Percentiles rank a stretch among this genome's conserved stretches.
These are phyloP conservation scores for Selaginella tamariscina DNA, from an alignment of 75 land plant species.

Conservation along the genomic window DNA sequence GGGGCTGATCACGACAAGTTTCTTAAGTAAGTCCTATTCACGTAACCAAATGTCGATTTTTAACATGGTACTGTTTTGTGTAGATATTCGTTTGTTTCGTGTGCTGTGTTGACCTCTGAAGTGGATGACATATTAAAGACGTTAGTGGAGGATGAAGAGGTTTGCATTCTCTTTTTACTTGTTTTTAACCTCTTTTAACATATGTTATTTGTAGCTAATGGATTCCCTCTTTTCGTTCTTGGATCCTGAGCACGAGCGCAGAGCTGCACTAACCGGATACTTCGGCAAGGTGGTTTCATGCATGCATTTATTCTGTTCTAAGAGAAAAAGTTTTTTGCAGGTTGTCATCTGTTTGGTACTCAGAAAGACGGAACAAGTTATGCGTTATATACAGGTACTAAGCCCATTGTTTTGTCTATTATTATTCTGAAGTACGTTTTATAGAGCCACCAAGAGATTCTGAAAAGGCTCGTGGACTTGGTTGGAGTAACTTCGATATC, in stretches of 20 bases:
- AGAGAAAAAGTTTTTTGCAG: constrained; percentile 20
- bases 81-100: constrained; percentile 92
- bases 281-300: background rate
- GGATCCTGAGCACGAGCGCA: background rate
- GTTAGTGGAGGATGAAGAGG: constrained; percentile 91
- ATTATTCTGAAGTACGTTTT: background rate
- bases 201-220: constrained; percentile 9
- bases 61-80: background rate
- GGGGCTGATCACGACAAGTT: constrained; percentile 63
- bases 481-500: constrained; percentile 92
- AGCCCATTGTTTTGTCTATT: background rate
- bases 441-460: constrained; percentile 72
- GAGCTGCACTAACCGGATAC: background rate
- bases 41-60: too few species aligned
- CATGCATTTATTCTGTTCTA: background rate
- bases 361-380: constrained; percentile 64
- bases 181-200: background rate
- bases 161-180: constrained; percentile 11
- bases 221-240: background rate
- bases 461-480: constrained; percentile 64
- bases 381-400: constrained; percentile 88
- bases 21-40: constrained; percentile 79
- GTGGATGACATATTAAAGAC: constrained; percentile 87
- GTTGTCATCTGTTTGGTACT: constrained; percentile 78
- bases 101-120: constrained; percentile 92